Evolutionary conservation across 768 basidiomycete genomes (phyloP).

Genomic region (Postia placenta): DNA sequence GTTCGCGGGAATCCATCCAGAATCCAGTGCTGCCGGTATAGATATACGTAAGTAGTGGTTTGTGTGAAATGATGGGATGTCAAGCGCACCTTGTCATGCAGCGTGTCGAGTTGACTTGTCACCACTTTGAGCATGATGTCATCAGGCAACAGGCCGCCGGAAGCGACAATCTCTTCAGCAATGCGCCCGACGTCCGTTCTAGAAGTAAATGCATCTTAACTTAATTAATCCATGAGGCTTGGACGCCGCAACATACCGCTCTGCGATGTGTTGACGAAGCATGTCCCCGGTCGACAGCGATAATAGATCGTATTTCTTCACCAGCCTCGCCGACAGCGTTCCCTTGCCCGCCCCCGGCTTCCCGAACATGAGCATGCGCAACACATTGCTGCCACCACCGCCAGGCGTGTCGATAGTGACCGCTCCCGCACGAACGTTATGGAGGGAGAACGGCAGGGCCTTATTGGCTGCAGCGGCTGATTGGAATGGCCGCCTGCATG

Average conservation of each 20-base stretch:
- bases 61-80: too few relatives aligned
- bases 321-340: conserved; percentile 68
- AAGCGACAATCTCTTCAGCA: conserved; percentile 75
- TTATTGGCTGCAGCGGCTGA: conserved; percentile 28
- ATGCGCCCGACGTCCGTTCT: conserved; percentile 67
- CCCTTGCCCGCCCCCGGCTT: conserved; percentile 87
- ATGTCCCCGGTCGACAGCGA: conserved; percentile 82
- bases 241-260: conserved; percentile 35
- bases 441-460: conserved; percentile 42
- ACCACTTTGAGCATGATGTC: conserved; percentile 76
- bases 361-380: conserved; percentile 73
- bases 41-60: too few relatives aligned
- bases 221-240: neutral
- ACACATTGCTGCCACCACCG: conserved; percentile 13
- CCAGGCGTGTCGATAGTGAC: conserved; percentile 2
- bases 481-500: conserved; percentile 18
- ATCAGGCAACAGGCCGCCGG: conserved; percentile 73
- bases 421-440: conserved; percentile 30
- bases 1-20: conserved; percentile 92
- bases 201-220: neutral
- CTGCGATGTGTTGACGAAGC: conserved; percentile 75
- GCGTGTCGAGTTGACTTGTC: conserved; percentile 58
- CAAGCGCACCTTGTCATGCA: conserved; percentile 57
- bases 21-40: conserved; percentile 69
- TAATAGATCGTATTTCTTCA: conserved; percentile 74